phyloP scores from a whole-genome alignment of 2,329 filamentous ascomycete species.

The Bipolaris victoriae region DNA sequence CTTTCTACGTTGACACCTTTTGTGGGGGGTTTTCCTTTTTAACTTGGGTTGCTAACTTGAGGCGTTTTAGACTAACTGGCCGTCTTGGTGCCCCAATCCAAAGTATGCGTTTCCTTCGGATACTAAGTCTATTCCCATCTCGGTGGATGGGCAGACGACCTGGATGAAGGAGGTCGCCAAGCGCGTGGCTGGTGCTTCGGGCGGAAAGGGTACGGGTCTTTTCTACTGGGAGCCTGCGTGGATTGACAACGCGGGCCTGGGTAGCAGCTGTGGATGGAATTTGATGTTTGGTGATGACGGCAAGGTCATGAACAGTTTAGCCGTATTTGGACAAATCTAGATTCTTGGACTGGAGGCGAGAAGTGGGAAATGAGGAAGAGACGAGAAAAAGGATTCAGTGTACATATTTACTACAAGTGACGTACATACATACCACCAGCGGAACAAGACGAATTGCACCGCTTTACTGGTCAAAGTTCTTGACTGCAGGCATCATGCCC shows the following conservation, averaged over 20 bases:
- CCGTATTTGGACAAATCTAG: constrained; percentile 55
- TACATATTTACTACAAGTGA: constrained; percentile 8
- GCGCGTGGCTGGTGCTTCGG: constrained; percentile 59
- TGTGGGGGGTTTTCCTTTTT: no score
- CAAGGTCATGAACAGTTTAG: constrained; percentile 62
- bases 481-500: constrained; percentile 59
- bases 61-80: constrained; percentile 64
- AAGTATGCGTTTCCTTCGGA: constrained; percentile 66
- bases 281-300: constrained; percentile 65
- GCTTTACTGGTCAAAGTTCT: constrained; percentile 52
- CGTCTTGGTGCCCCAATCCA: constrained; percentile 65
- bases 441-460: background rate
- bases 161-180: constrained; percentile 67
- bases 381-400: background rate
- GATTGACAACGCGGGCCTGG: constrained; percentile 68
- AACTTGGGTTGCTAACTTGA: no score
- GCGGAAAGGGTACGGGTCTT: constrained; percentile 61
- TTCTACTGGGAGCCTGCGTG: constrained; percentile 80
- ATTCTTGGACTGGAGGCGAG: background rate
- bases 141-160: constrained; percentile 65
- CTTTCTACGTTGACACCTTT: no score
- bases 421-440: constrained; percentile 5
- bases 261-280: constrained; percentile 70
- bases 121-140: constrained; percentile 65
- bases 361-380: background rate